These are phyloP conservation scores for Ogataea polymorpha DNA, from an alignment of 805 yeast species.

Conservation along the genomic window DNA sequence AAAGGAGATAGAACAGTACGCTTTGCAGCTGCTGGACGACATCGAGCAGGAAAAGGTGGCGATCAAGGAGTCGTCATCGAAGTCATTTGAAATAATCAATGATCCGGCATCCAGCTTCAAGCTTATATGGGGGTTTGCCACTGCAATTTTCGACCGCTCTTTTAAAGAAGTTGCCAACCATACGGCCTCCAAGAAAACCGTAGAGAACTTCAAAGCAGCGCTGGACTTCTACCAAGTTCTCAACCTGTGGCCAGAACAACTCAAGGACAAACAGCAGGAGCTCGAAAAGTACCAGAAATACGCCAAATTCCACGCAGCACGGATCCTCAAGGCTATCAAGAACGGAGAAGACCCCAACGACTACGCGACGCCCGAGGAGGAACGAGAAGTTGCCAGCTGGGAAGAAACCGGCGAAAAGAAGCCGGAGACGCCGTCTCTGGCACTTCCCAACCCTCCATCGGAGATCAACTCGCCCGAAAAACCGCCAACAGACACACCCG, in stretches of 20 bases:
- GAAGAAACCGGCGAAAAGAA: neutral
- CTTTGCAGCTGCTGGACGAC: slow-evolving; percentile 61
- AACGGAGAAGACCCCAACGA: slow-evolving; percentile 59
- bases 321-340: slow-evolving; percentile 49
- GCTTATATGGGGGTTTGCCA: slow-evolving; percentile 56
- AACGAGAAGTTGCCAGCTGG: slow-evolving; percentile 20
- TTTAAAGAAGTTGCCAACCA: slow-evolving; percentile 46
- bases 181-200: slow-evolving; percentile 44
- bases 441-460: slow-evolving; percentile 17
- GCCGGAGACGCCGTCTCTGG: neutral
- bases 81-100: slow-evolving; percentile 46
- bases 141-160: slow-evolving; percentile 53
- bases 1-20: slow-evolving; percentile 54
- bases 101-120: slow-evolving; percentile 59
- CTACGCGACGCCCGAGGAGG: slow-evolving; percentile 40
- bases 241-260: slow-evolving; percentile 39
- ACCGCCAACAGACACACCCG: neutral
- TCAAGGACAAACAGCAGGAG: slow-evolving; percentile 19
- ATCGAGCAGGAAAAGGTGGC: slow-evolving; percentile 56
- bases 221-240: slow-evolving; percentile 51
- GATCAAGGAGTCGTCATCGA: slow-evolving; percentile 37
- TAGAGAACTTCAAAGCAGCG: slow-evolving; percentile 50
- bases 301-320: slow-evolving; percentile 59
- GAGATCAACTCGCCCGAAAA: slow-evolving; percentile 11
- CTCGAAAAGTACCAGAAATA: slow-evolving; percentile 46